These are phyloP conservation scores for Kwoniella sp. DNA, from an alignment of 768 basidiomycete genomes.

Conservation along the genomic window DNA sequence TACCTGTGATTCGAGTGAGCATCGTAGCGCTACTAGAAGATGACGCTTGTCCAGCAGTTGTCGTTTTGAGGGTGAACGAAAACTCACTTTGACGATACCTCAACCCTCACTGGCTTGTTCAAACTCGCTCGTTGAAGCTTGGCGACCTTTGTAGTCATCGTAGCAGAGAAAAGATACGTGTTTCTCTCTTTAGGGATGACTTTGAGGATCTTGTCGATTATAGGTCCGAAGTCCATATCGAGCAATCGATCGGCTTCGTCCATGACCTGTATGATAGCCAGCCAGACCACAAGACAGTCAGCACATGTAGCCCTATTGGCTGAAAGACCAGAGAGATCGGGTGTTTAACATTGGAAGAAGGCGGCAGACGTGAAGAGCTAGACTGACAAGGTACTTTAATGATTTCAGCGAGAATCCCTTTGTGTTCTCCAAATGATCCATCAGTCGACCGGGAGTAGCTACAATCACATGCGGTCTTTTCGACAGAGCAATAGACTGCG, in stretches of 20 bases:
- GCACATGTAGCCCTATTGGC: too few species aligned
- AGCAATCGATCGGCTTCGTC: slow-evolving; percentile 95
- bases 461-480: slow-evolving; percentile 94
- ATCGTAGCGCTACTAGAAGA: too few species aligned
- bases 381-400: slow-evolving; percentile 81
- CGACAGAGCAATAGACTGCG: slow-evolving; percentile 86
- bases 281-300: too few species aligned
- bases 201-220: slow-evolving; percentile 94
- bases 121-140: slow-evolving; percentile 93
- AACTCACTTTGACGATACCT: slow-evolving; percentile 86
- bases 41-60: too few species aligned
- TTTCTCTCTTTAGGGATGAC: slow-evolving; percentile 90
- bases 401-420: slow-evolving; percentile 89
- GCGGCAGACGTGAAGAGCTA: too few species aligned
- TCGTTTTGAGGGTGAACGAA: too few species aligned
- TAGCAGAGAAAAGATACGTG: slow-evolving; percentile 96
- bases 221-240: slow-evolving; percentile 94
- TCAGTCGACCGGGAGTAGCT: slow-evolving; percentile 88
- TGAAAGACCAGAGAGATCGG: too few species aligned
- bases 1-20: too few species aligned
- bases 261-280: slow-evolving; percentile 72
- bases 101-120: slow-evolving; percentile 87
- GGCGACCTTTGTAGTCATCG: slow-evolving; percentile 97
- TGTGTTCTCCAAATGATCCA: slow-evolving; percentile 93
- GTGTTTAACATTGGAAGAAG: too few species aligned